Evolutionary conservation across 352 stramenopile genomes (phyloP).

Genomic region (Paralagenidium karlingii): DNA sequence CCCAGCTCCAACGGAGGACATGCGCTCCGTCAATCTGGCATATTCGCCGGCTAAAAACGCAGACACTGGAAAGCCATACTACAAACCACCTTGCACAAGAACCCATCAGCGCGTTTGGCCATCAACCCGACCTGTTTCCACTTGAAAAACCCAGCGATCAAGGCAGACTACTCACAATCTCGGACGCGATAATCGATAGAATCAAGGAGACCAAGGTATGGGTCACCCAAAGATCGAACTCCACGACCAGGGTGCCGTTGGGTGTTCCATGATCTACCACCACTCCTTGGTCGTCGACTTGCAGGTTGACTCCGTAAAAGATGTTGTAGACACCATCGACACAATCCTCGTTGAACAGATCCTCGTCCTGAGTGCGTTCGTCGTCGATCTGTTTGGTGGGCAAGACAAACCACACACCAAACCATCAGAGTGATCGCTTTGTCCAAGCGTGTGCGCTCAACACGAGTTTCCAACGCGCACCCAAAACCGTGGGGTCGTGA

Average conservation of each 20-base stretch:
- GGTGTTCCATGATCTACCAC: slow-evolving; percentile 6
- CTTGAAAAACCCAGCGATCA: no score
- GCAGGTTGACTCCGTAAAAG: slow-evolving; percentile 8
- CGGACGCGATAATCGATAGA: slow-evolving; percentile 29
- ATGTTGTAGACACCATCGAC: slow-evolving; percentile 10
- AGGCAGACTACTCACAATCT: slow-evolving; percentile 15
- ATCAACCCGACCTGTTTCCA: no score
- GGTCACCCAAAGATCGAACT: slow-evolving; percentile 23
- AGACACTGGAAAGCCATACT: background rate
- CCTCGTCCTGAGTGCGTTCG: no score
- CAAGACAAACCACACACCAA: slow-evolving; percentile 4
- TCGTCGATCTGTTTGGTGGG: no score
- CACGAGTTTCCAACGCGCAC: slow-evolving; percentile 1
- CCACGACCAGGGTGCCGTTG: slow-evolving; percentile 24
- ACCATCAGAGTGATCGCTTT: background rate
- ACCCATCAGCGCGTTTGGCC: background rate
- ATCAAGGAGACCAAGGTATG: slow-evolving; percentile 19
- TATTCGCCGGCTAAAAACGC: background rate
- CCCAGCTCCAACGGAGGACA: background rate
- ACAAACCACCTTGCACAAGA: background rate
- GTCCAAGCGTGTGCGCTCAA: background rate
- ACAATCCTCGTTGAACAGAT: no score
- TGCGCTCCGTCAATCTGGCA: background rate
- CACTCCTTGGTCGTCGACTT: slow-evolving; percentile 2
- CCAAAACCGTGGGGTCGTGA: slow-evolving; percentile 8